Base-by-base conservation (phyloP, 768 basidiomycete species). In the Candolleomyces eurysporus region DNA sequence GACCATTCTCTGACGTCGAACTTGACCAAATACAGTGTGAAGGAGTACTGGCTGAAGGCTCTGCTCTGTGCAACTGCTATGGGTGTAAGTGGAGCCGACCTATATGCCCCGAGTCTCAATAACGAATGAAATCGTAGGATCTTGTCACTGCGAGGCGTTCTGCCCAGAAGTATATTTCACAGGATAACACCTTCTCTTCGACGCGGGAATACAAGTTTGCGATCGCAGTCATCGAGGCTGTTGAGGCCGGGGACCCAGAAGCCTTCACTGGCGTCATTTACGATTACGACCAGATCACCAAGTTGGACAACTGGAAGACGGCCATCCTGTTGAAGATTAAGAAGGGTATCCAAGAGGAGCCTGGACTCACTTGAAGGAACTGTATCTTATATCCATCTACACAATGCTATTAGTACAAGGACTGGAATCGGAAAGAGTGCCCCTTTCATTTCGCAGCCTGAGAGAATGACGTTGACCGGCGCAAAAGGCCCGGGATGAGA, bases 291-390 rank as follows among this genome's bases (percentile, higher is more conserved):
- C 89, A 94, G 70, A 85, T 98, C 63, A 91, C 87, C 43, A 94
- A 92, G 76, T 76, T 99, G 70, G 96, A 98, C 72, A 91, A 90
- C 73, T 97, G 94, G 95, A 98, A 98, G 83, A 98, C 96, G 50
- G 80, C 73, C 31, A 89, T 99, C 55, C 73, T 99, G 70, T 78
- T 98, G 69, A 92, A 90, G 78, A 89, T 98, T 74, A 98, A 98
- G 84, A 85, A 84, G 71, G 78, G 79, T 21, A 85, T 95, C 52
- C 81, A 89, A n/a, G 76, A 76, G 3, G 78, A 81, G 64, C 70
- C 66, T 17, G 69, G 67, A 13, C 71, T 81, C 59, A 75, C 76
- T 67, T 82, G 69, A 58, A 46, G 40, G 5, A 48, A 26, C 22
- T 1, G 13, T 16, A 40, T 43, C 39, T 42, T 43, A 42, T 56